Conservation (phyloP, 2,329 filamentous ascomycete genomes). For the Sodiomyces alkalinus region DNA sequence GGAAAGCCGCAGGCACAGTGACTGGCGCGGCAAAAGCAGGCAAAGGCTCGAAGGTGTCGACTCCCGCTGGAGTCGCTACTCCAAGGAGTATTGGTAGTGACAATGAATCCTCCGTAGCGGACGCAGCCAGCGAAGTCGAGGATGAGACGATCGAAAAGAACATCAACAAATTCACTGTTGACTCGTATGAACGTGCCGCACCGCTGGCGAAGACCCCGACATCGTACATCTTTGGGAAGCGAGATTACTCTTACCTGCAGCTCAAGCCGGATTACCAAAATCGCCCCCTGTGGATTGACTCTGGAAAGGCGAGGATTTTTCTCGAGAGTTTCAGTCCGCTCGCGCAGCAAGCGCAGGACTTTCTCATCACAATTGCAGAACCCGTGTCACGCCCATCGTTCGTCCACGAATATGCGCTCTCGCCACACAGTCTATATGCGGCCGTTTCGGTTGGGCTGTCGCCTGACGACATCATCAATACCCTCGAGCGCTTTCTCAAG, state of each 20-base stretch:
- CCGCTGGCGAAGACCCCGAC: slow-evolving; percentile 17
- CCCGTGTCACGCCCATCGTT: slow-evolving; percentile 79
- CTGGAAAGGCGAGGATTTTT: slow-evolving; percentile 71
- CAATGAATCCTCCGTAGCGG: slow-evolving; percentile 26
- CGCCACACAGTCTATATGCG: slow-evolving; percentile 84
- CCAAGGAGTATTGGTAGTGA: slow-evolving; percentile 41
- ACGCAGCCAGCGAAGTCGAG: slow-evolving; percentile 21
- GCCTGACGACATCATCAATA: slow-evolving; percentile 77
- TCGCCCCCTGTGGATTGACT: slow-evolving; percentile 88
- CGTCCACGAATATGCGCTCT: slow-evolving; percentile 87
- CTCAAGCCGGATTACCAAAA: slow-evolving; percentile 83
- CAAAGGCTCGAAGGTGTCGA: slow-evolving; percentile 41
- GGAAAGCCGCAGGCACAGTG: slow-evolving; percentile 42
- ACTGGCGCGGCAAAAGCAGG: slow-evolving; percentile 37
- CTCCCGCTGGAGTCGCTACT: slow-evolving; percentile 40
- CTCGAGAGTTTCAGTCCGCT: slow-evolving; percentile 87
- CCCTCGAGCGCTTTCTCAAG: slow-evolving; percentile 78
- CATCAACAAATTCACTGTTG: slow-evolving; percentile 43
- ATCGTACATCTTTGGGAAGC: slow-evolving; percentile 27
- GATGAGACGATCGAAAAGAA: slow-evolving; percentile 41
- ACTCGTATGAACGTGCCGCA: slow-evolving; percentile 19
- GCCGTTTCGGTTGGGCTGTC: slow-evolving; percentile 89
- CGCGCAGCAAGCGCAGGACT: slow-evolving; percentile 78
- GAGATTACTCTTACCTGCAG: slow-evolving; percentile 68
- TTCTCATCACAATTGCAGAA: slow-evolving; percentile 90